Base-by-base conservation (phyloP, 148 eudicot species). In the Rhododendron molle region DNA sequence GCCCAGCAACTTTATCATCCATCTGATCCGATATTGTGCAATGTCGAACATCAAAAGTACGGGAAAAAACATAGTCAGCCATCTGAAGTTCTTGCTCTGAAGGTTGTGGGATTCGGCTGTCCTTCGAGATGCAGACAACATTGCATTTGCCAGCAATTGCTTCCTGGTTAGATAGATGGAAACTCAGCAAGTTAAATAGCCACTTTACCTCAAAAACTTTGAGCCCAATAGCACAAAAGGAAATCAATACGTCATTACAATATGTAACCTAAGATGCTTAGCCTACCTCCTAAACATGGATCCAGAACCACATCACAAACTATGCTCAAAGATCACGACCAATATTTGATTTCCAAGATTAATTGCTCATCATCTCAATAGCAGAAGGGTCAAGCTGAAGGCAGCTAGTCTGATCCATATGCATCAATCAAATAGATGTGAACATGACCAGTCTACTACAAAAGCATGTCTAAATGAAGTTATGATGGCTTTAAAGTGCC, bases 81-180 rank as follows among this genome's bases (percentile, higher is more conserved):
- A 81, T 73, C 82, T 89, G 72, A 83, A 93, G 81, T 84, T 95
- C 95, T 85, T 91, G 88, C n/a, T 3, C 84, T 26, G 95, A 91
- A 76, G 98, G 98, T 87, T 91, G 93, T 60, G 89, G 90, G 81
- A 94, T 95, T 86, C 95, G 90, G 73, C 69, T 85, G 87, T 95
- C 96, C 91, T 89, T 91, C 26, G 95, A 94, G 76, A 85, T 90
- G 92, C 98, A 94, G 52, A 95, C 87, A 89, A 94, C 93, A 89
- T 91, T 93, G 91, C 96, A 91, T 86, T 93, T 93, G 21, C 95
- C 97, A 58, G 92, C 91, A 84, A 95, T 92, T 56, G 95, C 93
- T 89, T 92, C 97, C 98, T 95, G 92, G 84, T 84, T 86, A 82
- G 38, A 78, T 28, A 87, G 30, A 79, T 81, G 40, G 49, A 88